Conservation (phyloP, 2,329 filamentous ascomycete genomes). For the Penicillium brevicompactum region DNA sequence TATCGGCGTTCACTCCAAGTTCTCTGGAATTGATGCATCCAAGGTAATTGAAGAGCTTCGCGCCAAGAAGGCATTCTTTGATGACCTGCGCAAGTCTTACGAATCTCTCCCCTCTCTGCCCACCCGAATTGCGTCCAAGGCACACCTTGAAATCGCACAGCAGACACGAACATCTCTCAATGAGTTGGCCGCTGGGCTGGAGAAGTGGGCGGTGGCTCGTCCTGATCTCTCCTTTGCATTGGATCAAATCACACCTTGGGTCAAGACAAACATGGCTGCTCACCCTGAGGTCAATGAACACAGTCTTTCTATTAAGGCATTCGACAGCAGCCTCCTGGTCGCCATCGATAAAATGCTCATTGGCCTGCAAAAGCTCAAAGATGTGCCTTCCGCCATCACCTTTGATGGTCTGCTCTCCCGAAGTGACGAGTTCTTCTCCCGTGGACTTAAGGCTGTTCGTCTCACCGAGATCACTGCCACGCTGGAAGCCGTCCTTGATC, state of each 20-base stretch:
- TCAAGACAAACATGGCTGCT: conserved; percentile 38
- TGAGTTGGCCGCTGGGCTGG: conserved; percentile 45
- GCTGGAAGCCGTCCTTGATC: conserved; percentile 48
- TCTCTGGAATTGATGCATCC: conserved; percentile 58
- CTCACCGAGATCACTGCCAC: conserved; percentile 56
- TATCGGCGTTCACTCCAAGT: conserved; percentile 66
- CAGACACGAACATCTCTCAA: conserved; percentile 31
- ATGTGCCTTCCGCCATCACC: conserved; percentile 61
- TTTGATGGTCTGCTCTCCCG: conserved; percentile 65
- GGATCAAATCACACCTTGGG: conserved; percentile 68
- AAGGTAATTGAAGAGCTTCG: conserved; percentile 50
- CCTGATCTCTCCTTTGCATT: conserved; percentile 67
- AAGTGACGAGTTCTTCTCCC: conserved; percentile 55
- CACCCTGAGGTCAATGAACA: conserved; percentile 14
- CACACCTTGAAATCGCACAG: conserved; percentile 32
- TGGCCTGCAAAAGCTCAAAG: conserved; percentile 68
- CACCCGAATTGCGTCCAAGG: conserved; percentile 45
- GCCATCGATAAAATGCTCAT: conserved; percentile 78
- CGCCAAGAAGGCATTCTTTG: conserved; percentile 55
- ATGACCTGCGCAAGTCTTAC: conserved; percentile 47
- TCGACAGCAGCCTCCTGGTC: conserved; percentile 62
- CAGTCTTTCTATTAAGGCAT: conserved; percentile 41
- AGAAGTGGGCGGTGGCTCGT: conserved; percentile 47
- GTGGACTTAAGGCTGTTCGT: conserved; percentile 62
- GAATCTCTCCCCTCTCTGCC: conserved; percentile 54